A percentile compares a stretch with the other conserved stretches of the same genome.
phyloP scores from a whole-genome alignment of 169 alveolate species.

The Plasmodium knowlesi region DNA sequence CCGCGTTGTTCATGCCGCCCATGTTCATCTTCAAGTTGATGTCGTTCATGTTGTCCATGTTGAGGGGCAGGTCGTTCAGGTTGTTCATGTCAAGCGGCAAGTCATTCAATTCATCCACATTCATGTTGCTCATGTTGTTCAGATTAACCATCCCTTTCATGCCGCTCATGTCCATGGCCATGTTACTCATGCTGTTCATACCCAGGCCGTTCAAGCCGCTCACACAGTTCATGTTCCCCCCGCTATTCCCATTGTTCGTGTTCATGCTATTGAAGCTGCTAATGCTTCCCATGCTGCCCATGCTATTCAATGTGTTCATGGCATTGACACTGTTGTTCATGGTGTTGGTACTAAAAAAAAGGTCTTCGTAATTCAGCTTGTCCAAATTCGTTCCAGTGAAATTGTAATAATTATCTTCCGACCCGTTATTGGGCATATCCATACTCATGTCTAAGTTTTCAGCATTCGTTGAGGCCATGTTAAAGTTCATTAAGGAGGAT shows the following conservation, averaged over 20 bases:
- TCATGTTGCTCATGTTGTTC: neutral
- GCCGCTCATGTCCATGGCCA: neutral
- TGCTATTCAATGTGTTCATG: neutral
- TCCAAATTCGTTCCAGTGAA: neutral
- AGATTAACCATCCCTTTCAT: neutral
- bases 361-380: slow-evolving; percentile 32
- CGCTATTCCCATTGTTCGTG: neutral
- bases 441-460: neutral
- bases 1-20: neutral
- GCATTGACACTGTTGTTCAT: neutral
- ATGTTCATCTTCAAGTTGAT: neutral
- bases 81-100: neutral
- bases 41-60: neutral
- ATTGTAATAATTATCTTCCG: slow-evolving; percentile 30
- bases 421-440: neutral
- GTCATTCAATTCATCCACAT: neutral
- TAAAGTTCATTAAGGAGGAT: neutral
- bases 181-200: neutral
- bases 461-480: neutral
- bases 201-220: neutral
- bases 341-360: slow-evolving; percentile 11
- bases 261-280: neutral
- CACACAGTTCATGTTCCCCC: neutral
- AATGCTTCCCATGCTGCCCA: neutral
- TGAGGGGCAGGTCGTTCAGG: neutral